Conservation (phyloP, 495 filamentous ascomycete species). For the Trichoderma gamsii region DNA sequence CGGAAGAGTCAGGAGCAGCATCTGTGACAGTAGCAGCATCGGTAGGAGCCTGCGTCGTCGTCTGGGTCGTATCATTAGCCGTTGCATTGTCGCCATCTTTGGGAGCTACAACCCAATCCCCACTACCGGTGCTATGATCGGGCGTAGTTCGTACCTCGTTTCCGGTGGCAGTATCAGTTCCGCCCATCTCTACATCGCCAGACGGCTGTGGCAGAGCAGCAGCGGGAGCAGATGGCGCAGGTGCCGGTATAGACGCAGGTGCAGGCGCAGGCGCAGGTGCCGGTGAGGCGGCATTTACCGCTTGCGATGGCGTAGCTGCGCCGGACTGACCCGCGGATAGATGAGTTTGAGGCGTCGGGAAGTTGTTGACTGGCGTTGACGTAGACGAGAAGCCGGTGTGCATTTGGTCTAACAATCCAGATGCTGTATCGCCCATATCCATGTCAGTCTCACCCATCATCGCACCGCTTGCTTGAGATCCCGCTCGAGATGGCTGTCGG, state of each 20-base stretch:
- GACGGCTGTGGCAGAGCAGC: conserved; percentile 26
- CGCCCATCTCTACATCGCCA: conserved; percentile 34
- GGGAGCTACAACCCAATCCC: conserved; percentile 52
- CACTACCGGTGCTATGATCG: conserved; percentile 39
- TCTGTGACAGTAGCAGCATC: conserved; percentile 16
- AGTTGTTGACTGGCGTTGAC: conserved; percentile 43
- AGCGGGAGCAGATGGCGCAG: conserved; percentile 19
- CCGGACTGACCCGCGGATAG: conserved; percentile 37
- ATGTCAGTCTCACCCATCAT: conserved; percentile 54
- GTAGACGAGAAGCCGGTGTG: conserved; percentile 48
- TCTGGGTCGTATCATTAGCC: conserved; percentile 8
- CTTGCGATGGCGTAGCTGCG: conserved; percentile 36
- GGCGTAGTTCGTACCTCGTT: conserved; percentile 25
- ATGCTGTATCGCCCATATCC: conserved; percentile 58
- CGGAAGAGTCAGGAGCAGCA: conserved; percentile 20
- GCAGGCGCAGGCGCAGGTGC: conserved; percentile 26
- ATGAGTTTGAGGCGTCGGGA: conserved; percentile 41
- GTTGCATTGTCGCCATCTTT: conserved; percentile 31
- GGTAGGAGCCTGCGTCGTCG: not conserved
- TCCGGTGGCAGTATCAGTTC: conserved; percentile 22
- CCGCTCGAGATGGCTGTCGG: conserved; percentile 41
- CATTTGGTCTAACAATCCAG: conserved; percentile 60
- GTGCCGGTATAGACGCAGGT: conserved; percentile 19
- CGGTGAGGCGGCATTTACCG: conserved; percentile 30
- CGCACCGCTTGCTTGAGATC: conserved; percentile 45